phyloP scores from a whole-genome alignment of 2,329 filamentous ascomycete genomes.

The Didymosphaeria variabile region DNA sequence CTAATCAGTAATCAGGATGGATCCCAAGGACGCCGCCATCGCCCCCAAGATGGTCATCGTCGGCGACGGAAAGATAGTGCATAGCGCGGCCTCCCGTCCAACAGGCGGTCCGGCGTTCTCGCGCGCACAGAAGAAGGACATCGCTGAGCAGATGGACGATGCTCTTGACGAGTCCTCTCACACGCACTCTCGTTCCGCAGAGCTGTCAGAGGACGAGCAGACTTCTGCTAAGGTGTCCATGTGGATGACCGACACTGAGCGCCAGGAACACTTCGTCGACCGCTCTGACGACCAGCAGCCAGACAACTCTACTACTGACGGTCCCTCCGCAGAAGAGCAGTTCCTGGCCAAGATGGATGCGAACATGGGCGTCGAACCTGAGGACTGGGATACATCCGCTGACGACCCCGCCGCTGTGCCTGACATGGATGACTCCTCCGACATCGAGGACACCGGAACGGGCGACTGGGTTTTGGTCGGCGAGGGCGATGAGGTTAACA shows the following conservation, averaged over 20 bases:
- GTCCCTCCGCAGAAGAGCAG: too few species aligned
- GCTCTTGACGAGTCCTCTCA: not conserved
- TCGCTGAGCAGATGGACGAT: not conserved
- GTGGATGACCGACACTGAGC: not conserved
- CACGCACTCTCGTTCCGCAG: not conserved
- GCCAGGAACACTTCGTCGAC: not conserved
- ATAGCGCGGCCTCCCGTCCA: not conserved
- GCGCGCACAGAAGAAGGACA: not conserved
- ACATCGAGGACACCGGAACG: not conserved
- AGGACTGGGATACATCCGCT: too few species aligned
- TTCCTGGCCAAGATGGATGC: too few species aligned
- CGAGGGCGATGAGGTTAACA: not conserved
- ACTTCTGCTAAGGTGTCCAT: not conserved
- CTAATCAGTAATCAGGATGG: not conserved
- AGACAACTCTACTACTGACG: not conserved
- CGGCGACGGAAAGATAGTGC: not conserved
- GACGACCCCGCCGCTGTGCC: not conserved
- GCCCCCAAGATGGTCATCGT: not conserved
- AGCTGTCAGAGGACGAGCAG: not conserved
- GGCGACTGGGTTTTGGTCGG: slow-evolving; percentile 1
- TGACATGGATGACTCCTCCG: not conserved
- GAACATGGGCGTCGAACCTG: too few species aligned
- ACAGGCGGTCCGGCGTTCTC: not conserved
- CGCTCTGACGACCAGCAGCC: too few species aligned
- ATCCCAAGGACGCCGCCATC: not conserved